Base-by-base conservation (phyloP, 2,329 filamentous ascomycete species). In the Gaeumannomyces tritici region DNA sequence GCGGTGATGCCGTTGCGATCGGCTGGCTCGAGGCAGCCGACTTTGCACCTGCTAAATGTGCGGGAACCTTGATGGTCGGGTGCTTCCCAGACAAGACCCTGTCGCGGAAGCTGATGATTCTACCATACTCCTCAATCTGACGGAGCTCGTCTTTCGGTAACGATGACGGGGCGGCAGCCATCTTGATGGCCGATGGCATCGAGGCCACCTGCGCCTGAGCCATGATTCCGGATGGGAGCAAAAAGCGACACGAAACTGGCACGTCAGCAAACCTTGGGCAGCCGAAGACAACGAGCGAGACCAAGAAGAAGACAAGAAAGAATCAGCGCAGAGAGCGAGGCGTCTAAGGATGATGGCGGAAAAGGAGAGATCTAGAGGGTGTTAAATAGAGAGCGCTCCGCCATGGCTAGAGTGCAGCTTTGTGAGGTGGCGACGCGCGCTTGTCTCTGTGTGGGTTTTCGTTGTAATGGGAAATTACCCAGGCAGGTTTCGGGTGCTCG, bases 101-200 rank as follows among this genome's bases (percentile, higher is more conserved):
- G 78, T 96, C 89, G 75, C 87, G 88, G 74, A 98, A 87, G 68
- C 81, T 84, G 71, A 96, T 74, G 70, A 98, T 89, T 76, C 88
- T 91, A 71, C 89, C 84, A 78, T 91, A 95, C 75, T 93, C 85
- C 69, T 80, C 75, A 60, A 88, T 75, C 70, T 88, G 84, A 70
- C 81, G 77, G 63, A 80, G 72, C 67, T 84, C 80, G 64, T 80
- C 78, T 65, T 79, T 72, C 62, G 77, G 72, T 47, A 72, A 65
- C 21, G 42, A 51, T n/a, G 42, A 51, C 42, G 42, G 24, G 7
- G 42, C 42, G 21, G 42, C 42, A 57, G 69, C 64, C 68, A 75
- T 7, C 24, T 8, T 21, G 29, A 35, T n/a, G 13, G 63, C 69
- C 15, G 71, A 72, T 24, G 70, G 73, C 54, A 69, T 80, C 61